Conservation (phyloP, 768 basidiomycete genomes). For the Cyclocybe cylindracea region DNA sequence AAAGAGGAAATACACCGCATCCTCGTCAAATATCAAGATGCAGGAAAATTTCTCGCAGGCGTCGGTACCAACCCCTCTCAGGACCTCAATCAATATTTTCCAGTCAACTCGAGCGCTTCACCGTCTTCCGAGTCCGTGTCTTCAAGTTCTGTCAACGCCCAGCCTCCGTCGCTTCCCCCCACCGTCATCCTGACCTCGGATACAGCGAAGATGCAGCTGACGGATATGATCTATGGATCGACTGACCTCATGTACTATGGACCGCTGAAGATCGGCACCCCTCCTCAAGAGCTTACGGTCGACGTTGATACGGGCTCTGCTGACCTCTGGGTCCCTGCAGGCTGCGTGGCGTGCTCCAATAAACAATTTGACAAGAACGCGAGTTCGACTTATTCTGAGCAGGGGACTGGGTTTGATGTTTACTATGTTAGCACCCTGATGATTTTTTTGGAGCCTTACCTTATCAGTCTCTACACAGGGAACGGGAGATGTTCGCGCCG, state of each 20-base stretch:
- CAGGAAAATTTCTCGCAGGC: slow-evolving; percentile 10
- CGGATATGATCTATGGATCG: slow-evolving; percentile 20
- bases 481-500: slow-evolving; percentile 51
- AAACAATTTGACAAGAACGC: slow-evolving; percentile 35
- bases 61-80: slow-evolving; percentile 1
- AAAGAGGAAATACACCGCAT: slow-evolving; percentile 15
- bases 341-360: slow-evolving; percentile 39
- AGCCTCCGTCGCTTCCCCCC: slow-evolving; percentile 2
- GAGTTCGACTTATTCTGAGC: slow-evolving; percentile 44
- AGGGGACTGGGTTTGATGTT: slow-evolving; percentile 33
- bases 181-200: slow-evolving; percentile 15
- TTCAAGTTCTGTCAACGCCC: slow-evolving; percentile 8
- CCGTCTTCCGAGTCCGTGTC: not conserved
- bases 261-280: slow-evolving; percentile 52
- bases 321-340: slow-evolving; percentile 59
- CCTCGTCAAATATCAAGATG: slow-evolving; percentile 19
- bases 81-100: slow-evolving; percentile 1
- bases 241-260: slow-evolving; percentile 32
- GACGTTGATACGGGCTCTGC: slow-evolving; percentile 71
- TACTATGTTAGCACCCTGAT: slow-evolving; percentile 40
- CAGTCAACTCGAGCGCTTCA: not conserved
- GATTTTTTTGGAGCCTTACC: not conserved
- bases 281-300: slow-evolving; percentile 50
- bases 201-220: slow-evolving; percentile 21
- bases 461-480: slow-evolving; percentile 37